Evolutionary conservation across 2,329 filamentous ascomycete genomes (phyloP), one percentile per base, ranked within the genome.

Genomic region (Fusarium sp.): DNA sequence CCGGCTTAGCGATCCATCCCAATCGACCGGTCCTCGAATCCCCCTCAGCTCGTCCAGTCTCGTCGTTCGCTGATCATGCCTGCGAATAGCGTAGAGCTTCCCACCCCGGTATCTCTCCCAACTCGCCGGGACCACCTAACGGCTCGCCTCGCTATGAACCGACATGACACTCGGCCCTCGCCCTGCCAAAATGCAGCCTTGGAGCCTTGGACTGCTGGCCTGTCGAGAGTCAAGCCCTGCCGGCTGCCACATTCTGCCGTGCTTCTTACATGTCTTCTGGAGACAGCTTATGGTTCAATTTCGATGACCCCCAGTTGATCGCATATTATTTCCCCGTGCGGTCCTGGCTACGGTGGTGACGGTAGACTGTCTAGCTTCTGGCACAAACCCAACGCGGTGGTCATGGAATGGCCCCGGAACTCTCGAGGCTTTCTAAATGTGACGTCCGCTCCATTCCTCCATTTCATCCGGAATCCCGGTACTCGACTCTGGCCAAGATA

Each of bases 101-200:
- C 56, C 33, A 67, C 73, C 77, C 75, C 48, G 59, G 76, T 50
- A 59, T 61, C 64, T 74, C 63, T 68, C 59, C 76, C 77, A 78
- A 76, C 63, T 76, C 70, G 67, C 72, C 69, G 77, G 76, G 75
- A 76, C 76, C 69, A 69, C 64, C 62, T 77, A 68, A 68, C 73
- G 75, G 77, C 76, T 78, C 77, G 75, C 77, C 76, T 78, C 74
- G 76, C 60, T 41, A 69, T 67, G 59, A 78, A 70, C 75, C 77
- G 77, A 78, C 68, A 78, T 78, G 74, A 76, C 69, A 77, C 75
- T 78, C 69, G 56, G 65, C 66, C 64, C 45, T 70, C 45, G 43
- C 58, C 64, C 50, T 60, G 56, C 43, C 54, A 52, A n/a, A 62
- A 31, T 52, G 48, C 41, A 70, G 54, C 56, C 59, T 60, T 62